These are phyloP conservation scores for Populus hybrid DNA, from an alignment of 441 rosid species.

Conservation along the genomic window DNA sequence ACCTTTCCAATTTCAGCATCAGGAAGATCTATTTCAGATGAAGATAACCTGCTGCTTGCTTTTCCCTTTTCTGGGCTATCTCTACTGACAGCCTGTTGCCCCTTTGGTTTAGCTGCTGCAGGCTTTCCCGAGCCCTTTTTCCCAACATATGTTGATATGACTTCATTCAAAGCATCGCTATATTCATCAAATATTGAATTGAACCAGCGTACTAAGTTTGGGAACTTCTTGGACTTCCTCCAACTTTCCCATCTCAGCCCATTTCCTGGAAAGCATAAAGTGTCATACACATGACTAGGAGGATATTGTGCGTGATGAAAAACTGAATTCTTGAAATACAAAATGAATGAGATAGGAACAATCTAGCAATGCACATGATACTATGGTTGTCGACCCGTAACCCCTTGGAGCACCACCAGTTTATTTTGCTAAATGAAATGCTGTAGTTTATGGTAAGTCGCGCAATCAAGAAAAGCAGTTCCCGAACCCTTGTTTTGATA, in stretches of 20 bases:
- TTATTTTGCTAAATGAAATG: background rate
- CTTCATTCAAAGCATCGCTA: slow-evolving; percentile 46
- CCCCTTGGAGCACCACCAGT: background rate
- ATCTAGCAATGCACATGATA: background rate
- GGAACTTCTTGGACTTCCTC: slow-evolving; percentile 88
- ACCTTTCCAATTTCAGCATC: slow-evolving; percentile 80
- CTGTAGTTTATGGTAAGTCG: background rate
- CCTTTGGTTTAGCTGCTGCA: slow-evolving; percentile 40
- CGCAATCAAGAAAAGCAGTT: background rate
- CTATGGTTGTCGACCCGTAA: background rate
- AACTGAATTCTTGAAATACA: no score
- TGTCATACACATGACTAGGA: no score
- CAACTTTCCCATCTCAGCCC: slow-evolving; percentile 91
- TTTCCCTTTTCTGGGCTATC: slow-evolving; percentile 60
- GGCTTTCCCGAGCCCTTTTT: slow-evolving; percentile 60
- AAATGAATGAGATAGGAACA: background rate
- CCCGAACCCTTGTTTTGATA: background rate
- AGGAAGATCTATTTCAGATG: slow-evolving; percentile 68
- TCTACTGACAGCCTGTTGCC: slow-evolving; percentile 35
- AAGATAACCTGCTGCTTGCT: slow-evolving; percentile 29
- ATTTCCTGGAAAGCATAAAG: slow-evolving; percentile 49
- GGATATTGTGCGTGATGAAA: no score
- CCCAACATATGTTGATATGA: slow-evolving; percentile 42
- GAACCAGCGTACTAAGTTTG: slow-evolving; percentile 74
- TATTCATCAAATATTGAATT: slow-evolving; percentile 63